Conservation (phyloP, 495 filamentous ascomycete species). For the Poronia punctata region DNA sequence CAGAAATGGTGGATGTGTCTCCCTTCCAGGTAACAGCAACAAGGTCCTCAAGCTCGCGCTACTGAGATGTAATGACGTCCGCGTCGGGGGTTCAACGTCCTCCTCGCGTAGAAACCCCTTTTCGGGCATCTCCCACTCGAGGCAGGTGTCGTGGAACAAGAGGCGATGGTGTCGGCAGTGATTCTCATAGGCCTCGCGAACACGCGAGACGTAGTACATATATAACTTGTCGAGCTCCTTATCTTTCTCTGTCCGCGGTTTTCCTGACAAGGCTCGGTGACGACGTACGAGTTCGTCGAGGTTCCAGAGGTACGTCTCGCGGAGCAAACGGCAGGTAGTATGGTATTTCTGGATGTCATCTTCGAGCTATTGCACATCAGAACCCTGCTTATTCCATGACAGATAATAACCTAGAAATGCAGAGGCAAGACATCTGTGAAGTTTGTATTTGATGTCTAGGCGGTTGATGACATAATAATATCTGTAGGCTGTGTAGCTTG, state of each 20-base stretch:
- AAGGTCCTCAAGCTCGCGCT: not conserved
- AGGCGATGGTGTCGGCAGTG: conserved; percentile 21
- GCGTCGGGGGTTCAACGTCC: not conserved
- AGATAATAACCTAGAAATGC: too few species aligned
- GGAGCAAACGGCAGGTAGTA: conserved; percentile 9
- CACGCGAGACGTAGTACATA: conserved; percentile 22
- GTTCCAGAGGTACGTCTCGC: conserved; percentile 22
- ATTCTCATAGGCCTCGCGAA: conserved; percentile 20
- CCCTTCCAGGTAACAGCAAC: not conserved
- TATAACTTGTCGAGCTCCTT: conserved; percentile 19
- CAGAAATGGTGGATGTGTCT: not conserved
- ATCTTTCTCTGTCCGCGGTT: conserved; percentile 10
- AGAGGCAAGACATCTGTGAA: too few species aligned
- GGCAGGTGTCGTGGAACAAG: conserved; percentile 18
- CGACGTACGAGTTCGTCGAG: conserved; percentile 13
- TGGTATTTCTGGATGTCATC: conserved; percentile 21
- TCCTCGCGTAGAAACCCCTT: conserved; percentile 9
- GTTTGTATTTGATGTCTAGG: too few species aligned
- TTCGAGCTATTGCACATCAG: too few species aligned
- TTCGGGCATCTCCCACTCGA: conserved; percentile 19
- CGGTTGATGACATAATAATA: too few species aligned
- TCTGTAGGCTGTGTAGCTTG: not conserved
- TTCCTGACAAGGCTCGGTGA: conserved; percentile 12
- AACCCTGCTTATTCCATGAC: too few species aligned
- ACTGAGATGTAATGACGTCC: not conserved